Evolutionary conservation across 805 yeast genomes (phyloP), one percentile per base, ranked within the genome.

Genomic region (Cyberlindnera veronae): DNA sequence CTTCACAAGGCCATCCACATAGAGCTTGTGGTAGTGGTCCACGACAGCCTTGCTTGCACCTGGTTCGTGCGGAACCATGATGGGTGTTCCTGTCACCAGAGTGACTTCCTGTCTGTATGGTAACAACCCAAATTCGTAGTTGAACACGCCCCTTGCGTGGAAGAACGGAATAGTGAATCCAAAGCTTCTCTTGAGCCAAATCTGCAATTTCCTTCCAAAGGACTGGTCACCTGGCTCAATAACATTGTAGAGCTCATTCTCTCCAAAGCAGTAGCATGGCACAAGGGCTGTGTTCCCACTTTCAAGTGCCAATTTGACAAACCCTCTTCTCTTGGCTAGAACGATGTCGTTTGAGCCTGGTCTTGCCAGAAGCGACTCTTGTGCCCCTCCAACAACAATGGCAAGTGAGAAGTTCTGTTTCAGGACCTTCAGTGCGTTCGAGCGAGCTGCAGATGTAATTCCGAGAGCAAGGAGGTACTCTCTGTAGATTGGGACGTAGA

Each of bases 301-400:
- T 56, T 81, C 81, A 44, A 93, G 65, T 0, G 98, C 99, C 23
- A 93, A 58, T 53, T 84, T 87, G 21, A 93, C 79, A 62, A 93
- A 93, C 0, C 99, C 99, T 54, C 81, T 84, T 29, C 99, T 72
- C 47, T 78, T 81, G 29, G 79, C 72, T 30, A 93, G 64, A 0
- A 93, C 86, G 34, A 93, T 64, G 42, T 84, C 83, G 49, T 78
- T 74, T 1, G 63, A 57, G 8, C 78, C 77, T 0, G 84, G 80
- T 39, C 69, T 67, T 6, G 86, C 77, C 20, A 86, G 60, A 27
- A 93, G 67, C 1, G 95, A 79, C 55, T 93, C 99, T 44, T 88
- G 84, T 0, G 98, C 98, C 0, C 99, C 99, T 3, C 99, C 99
- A 18, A 93, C 81, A 1, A 93, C 98, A 42, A 93, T 81, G 46